Conservation (phyloP, 1,284 basidiomycete genomes). For the Sporisorium iseilematis-ciliati region DNA sequence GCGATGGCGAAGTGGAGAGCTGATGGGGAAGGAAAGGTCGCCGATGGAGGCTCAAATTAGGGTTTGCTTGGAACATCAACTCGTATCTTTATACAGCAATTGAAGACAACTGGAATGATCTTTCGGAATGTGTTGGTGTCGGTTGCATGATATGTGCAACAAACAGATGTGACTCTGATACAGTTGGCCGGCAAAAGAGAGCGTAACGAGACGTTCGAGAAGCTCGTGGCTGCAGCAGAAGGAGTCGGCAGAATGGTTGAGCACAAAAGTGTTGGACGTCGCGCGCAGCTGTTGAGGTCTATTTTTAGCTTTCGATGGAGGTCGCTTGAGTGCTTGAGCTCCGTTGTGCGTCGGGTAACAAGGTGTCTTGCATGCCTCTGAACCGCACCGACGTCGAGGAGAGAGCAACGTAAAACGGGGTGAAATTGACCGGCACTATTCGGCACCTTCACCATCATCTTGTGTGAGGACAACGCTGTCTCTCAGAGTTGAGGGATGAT, state of each 20-base stretch:
- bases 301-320: constrained; percentile 17
- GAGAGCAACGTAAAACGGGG: no score
- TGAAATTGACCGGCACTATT: no score
- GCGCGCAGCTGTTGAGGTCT: background rate
- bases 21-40: background rate
- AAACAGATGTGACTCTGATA: background rate
- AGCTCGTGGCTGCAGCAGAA: constrained; percentile 20
- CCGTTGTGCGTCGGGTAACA: no score
- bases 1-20: constrained; percentile 24
- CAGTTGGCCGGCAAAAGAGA: background rate
- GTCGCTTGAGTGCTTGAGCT: background rate
- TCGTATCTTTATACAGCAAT: background rate
- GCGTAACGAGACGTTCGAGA: background rate
- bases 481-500: no score
- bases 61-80: background rate
- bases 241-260: constrained; percentile 17
- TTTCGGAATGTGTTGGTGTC: no score
- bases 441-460: no score
- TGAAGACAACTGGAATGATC: background rate
- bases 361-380: no score
- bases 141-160: no score
- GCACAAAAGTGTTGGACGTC: background rate
- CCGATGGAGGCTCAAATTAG: background rate
- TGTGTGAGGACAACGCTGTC: no score
- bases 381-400: no score